Base-by-base conservation (phyloP, 2,329 filamentous ascomycete species). In the Colletotrichum simmondsii region DNA sequence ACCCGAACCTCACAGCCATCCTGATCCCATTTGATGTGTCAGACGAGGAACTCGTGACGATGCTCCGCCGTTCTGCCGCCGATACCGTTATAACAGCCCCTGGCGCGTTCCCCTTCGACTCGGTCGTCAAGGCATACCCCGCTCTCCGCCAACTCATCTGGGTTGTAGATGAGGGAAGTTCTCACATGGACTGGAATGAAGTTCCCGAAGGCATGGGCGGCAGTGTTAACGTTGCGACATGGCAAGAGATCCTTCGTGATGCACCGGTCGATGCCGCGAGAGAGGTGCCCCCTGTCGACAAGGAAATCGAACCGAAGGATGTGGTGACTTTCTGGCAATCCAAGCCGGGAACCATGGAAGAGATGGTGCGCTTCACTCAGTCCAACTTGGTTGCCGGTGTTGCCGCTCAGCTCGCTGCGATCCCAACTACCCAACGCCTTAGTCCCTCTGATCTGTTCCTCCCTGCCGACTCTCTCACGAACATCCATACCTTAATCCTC, bases 181-280 rank as follows among this genome's bases (percentile, higher is more conserved):
- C 91, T 77, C 96, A 98, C 80, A 93, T 99, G 88, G 95, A 98
- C 83, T 99, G 96, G 95, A 95, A 94, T 77, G 94, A 96, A 80
- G 90, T 95, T 2, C 95, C 95, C 12, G 90, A 93, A 78, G 93
- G 93, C 64, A 92, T 92, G 69, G 92, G 92, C 19, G 90, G 92
- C 70, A 91, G 88, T 74, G 87, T 97, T 73, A 93, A 93, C 68
- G 93, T 98, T 19, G 90, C 92, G n/a, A 97, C 96, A 16, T 99
- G 96, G 95, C 94, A 97, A 78, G 94, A 98, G 72, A 89, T 98
- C 65, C 85, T 98, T 30, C 90, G 93, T 75, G 93, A 97, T 74
- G 87, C 88, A 75, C 90, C 91, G 22, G 83, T 85, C 32, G 86
- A 85, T 66, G 87, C 89, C 49, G 89, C 88, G 54, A 84, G 84